Base-by-base conservation (phyloP, 371 early-diverging fungal species). In the Lichtheimia ornata region DNA sequence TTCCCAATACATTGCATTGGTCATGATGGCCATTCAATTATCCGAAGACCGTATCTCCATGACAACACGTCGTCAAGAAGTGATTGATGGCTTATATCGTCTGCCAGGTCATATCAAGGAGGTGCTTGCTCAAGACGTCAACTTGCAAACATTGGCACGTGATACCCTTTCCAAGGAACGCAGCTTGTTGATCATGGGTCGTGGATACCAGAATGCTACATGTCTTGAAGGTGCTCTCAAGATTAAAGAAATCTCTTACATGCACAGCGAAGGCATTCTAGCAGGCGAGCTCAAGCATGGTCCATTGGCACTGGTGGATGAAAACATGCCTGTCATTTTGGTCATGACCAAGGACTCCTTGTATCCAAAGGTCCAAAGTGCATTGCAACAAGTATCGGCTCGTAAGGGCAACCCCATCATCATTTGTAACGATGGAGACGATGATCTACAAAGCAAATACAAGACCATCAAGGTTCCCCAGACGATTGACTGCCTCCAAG, bases 241-340 rank as follows among this genome's bases (percentile, higher is more conserved):
- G 88, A 97, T 98, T 76, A 98, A 98, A 87, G 99, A 99, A 84
- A 90, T 99, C 44, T 91, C 94, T n/a, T 97, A 96, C 82, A 96
- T 97, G 89, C 97, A 96, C 84, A 85, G 86, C 61, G 96, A 97
- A 77, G 98, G 99, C 64, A 97, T 98, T 74, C 76, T 35, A 9
- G 96, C 99, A 17, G 99, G 99, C 65, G 99, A 99, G 81, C 85
- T 99, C 67, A 99, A 99, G 88, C 99, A 99, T 80, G 99, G 99
- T 47, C 98, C 99, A 9, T 76, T 99, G 61, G 99, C 99, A 11
- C 84, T 99, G 62, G 92, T 99, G 58, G 98, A 98, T 74, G 96
- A 96, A 75, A 91, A 94, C 74, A 92, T 97, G 90, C 94, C 94
- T 18, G 92, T 99, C 28, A 89, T 99, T 59, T 47, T 70, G 20